phyloP scores from a whole-genome alignment of 1,284 basidiomycete species.

The Phylloboletellus chloephorus region DNA sequence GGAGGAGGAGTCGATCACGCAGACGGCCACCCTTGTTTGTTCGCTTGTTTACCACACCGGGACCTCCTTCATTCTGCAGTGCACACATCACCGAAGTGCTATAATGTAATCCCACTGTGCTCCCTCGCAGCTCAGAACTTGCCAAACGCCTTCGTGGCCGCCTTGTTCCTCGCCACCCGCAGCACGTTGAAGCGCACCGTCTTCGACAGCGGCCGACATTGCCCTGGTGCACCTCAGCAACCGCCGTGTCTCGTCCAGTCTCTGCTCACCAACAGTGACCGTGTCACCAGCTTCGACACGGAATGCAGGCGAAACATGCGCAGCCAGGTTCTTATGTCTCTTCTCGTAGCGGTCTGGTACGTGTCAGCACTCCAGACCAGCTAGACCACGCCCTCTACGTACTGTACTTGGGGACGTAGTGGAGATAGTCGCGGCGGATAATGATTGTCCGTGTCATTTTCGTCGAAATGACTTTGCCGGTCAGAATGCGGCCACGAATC shows the following conservation, averaged over 20 bases:
- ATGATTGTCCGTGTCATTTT: constrained; percentile 99
- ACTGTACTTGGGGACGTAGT: constrained; percentile 99
- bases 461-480: constrained; percentile 94
- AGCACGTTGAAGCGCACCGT: constrained; percentile 98
- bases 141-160: constrained; percentile 82
- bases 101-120: constrained; percentile 13
- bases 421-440: constrained; percentile 97
- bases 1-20: constrained; percentile 8
- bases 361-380: constrained; percentile 12
- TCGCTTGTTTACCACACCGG: constrained; percentile 13
- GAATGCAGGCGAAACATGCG: constrained; percentile 97
- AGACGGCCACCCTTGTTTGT: constrained; percentile 13
- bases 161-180: constrained; percentile 88
- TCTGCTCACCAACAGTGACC: constrained; percentile 86
- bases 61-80: constrained; percentile 25
- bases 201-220: constrained; percentile 99
- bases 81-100: constrained; percentile 28
- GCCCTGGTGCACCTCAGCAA: constrained; percentile 45
- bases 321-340: constrained; percentile 97
- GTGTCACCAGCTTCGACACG: constrained; percentile 90
- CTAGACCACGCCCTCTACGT: constrained; percentile 23
- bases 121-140: constrained; percentile 70
- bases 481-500: constrained; percentile 98
- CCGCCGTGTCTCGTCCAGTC: neutral
- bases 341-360: constrained; percentile 87